A percentile compares a stretch with the other conserved stretches of the same genome.
phyloP scores from a whole-genome alignment of 495 filamentous ascomycete species.

The Daldinia loculata region DNA sequence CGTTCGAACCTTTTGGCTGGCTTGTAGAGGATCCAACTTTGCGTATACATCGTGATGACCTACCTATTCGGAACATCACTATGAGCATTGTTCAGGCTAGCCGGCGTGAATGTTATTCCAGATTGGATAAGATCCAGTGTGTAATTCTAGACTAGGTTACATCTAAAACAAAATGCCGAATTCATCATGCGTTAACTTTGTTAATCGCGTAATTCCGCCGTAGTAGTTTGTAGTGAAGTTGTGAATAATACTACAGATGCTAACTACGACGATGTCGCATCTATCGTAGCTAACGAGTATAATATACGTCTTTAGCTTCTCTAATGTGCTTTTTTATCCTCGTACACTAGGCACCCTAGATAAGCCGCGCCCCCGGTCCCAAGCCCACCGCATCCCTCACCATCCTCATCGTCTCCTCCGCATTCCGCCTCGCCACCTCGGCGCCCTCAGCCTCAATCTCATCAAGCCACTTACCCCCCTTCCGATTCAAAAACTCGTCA shows the following conservation, averaged over 20 bases:
- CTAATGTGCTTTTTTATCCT: neutral
- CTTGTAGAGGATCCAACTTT: slow-evolving; percentile 72
- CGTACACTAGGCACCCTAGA: neutral
- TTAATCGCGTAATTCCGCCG: neutral
- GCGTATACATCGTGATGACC: slow-evolving; percentile 62
- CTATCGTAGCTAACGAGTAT: neutral
- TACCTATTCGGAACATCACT: neutral
- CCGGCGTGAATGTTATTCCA: neutral
- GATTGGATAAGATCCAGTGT: neutral
- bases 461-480: slow-evolving; percentile 63
- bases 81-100: neutral
- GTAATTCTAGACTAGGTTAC: neutral
- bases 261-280: neutral
- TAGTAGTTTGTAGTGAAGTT: neutral
- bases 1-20: slow-evolving; percentile 74
- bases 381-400: slow-evolving; percentile 73
- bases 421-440: slow-evolving; percentile 67
- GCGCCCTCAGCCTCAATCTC: slow-evolving; percentile 68
- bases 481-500: slow-evolving; percentile 55
- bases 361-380: slow-evolving; percentile 25
- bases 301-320: neutral
- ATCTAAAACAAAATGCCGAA: neutral
- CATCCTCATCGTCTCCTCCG: slow-evolving; percentile 69
- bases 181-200: neutral
- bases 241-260: neutral